Conservation (phyloP, 805 yeast genomes). For the Candida morakotiae region DNA sequence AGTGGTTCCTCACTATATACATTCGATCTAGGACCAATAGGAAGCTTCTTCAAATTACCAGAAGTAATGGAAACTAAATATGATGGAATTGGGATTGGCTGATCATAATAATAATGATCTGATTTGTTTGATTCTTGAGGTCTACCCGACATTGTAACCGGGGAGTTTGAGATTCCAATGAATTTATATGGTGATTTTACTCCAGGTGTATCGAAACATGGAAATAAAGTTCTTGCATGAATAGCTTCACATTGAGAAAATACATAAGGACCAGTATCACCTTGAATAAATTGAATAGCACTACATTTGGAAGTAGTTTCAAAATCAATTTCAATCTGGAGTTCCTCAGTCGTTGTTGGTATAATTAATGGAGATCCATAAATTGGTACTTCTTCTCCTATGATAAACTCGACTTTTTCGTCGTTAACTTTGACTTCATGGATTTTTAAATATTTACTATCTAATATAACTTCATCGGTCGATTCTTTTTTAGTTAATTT, state of each 20-base stretch:
- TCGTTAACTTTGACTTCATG: constrained; percentile 17
- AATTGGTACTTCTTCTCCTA: constrained; percentile 14
- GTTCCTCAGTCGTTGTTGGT: constrained; percentile 6
- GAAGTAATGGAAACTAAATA: constrained; percentile 32
- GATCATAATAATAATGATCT: constrained; percentile 21
- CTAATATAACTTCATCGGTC: constrained; percentile 15
- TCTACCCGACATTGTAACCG: constrained; percentile 28
- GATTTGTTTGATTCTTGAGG: constrained; percentile 14
- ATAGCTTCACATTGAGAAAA: constrained; percentile 36
- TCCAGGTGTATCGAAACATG: constrained; percentile 35
- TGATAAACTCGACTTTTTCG: constrained; percentile 8
- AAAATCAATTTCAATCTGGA: constrained; percentile 17
- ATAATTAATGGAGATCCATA: constrained; percentile 25
- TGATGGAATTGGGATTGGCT: constrained; percentile 33
- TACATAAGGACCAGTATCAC: constrained; percentile 30
- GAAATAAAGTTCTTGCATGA: constrained; percentile 33
- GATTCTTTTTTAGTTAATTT: constrained; percentile 11
- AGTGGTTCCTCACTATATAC: constrained; percentile 25
- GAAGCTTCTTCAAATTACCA: constrained; percentile 25
- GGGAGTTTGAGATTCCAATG: constrained; percentile 22
- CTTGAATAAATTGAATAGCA: constrained; percentile 31
- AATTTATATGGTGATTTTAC: constrained; percentile 24
- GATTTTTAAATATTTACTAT: constrained; percentile 23
- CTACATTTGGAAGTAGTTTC: constrained; percentile 28
- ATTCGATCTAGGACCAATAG: constrained; percentile 31